Percentiles rank a stretch among this genome's conserved stretches.
Conservation (phyloP, 306 rosid species). For the Sindora glabra region DNA sequence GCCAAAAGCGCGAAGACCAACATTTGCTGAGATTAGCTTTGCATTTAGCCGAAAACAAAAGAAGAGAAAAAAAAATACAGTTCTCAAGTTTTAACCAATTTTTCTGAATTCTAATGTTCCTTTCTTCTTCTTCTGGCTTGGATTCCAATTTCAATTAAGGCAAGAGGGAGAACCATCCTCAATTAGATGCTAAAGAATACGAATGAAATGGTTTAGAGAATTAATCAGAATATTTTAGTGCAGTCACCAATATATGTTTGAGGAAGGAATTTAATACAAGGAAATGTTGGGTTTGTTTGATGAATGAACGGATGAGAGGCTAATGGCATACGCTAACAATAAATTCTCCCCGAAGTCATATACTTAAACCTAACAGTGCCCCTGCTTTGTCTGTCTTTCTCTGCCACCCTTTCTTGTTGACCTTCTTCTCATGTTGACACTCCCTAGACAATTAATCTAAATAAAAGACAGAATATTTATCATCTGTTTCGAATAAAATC, state of each 20-base stretch:
- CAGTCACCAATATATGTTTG: conserved; percentile 9
- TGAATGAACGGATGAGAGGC: conserved; percentile 33
- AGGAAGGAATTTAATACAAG: conserved; percentile 18
- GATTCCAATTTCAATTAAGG: no score
- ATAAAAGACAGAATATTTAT: no score
- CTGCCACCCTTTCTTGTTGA: conserved; percentile 9
- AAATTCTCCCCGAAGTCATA: conserved; percentile 18
- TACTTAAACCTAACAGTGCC: conserved; percentile 22
- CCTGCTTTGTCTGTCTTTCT: conserved; percentile 13
- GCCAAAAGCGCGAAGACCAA: conserved; percentile 44
- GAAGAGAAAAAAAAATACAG: no score
- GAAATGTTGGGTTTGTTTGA: conserved; percentile 16
- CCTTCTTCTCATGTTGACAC: background rate
- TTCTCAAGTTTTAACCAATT: no score
- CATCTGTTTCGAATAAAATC: conserved; percentile 1
- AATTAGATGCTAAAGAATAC: conserved; percentile 3
- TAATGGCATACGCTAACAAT: conserved; percentile 15
- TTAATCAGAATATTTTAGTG: background rate
- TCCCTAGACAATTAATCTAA: background rate
- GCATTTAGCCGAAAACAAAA: no score
- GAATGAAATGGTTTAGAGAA: background rate
- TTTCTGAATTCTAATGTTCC: no score
- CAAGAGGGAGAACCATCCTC: conserved; percentile 63
- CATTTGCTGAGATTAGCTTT: no score
- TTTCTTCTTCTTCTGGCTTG: no score